A percentile compares a stretch with the other conserved stretches of the same genome.
Evolutionary conservation across 768 basidiomycete genomes (phyloP).

Genomic region (Kwoniella dejecticola): DNA sequence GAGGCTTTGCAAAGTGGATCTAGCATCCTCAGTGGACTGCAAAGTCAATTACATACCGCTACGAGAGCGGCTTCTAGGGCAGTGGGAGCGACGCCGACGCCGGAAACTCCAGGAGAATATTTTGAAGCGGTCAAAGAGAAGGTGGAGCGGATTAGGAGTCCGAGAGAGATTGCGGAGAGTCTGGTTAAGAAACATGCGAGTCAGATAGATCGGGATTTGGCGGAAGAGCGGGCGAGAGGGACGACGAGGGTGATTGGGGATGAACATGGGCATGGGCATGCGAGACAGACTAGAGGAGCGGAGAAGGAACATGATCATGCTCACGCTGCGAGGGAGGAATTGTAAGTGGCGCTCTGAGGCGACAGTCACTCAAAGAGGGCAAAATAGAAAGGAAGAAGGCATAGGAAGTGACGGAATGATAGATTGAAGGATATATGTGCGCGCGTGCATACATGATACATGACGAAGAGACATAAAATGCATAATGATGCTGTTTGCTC

Average conservation of each 20-base stretch:
- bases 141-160: constrained; percentile 11
- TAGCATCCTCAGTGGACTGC: constrained; percentile 16
- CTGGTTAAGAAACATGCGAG: constrained; percentile 24
- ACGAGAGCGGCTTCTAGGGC: constrained; percentile 22
- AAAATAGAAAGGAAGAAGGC: not conserved
- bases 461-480: not conserved
- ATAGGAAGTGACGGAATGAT: no score
- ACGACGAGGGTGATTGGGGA: constrained; percentile 15
- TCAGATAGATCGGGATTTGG: constrained; percentile 17
- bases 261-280: constrained; percentile 18
- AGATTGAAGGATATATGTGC: no score
- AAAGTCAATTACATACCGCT: constrained; percentile 20
- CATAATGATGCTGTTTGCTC: not conserved
- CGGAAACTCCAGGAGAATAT: constrained; percentile 27
- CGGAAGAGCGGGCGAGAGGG: constrained; percentile 6
- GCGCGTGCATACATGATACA: no score
- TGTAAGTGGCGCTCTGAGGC: not conserved
- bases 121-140: constrained; percentile 10
- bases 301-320: not conserved
- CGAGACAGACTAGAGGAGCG: not conserved
- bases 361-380: not conserved
- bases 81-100: constrained; percentile 25
- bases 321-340: constrained; percentile 14
- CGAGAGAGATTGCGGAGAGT: constrained; percentile 18
- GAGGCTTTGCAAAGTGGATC: constrained; percentile 32